phyloP scores from a whole-genome alignment of 225 moss, liverwort and hornwort genomes.

The Bryum argenteum region DNA sequence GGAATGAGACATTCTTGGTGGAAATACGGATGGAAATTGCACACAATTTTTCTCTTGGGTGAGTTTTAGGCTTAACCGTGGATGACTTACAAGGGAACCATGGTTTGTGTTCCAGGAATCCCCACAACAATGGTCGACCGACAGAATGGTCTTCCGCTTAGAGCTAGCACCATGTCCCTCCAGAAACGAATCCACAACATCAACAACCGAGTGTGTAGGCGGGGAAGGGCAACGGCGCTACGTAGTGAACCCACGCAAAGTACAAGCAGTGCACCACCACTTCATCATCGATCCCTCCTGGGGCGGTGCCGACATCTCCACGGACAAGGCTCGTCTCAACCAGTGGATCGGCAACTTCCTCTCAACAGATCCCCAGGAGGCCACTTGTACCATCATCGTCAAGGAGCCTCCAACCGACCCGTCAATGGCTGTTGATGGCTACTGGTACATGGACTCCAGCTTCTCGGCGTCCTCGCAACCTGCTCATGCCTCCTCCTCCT shows the following conservation, averaged over 20 bases:
- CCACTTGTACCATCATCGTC: constrained; percentile 20
- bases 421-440: constrained; percentile 37
- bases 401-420: constrained; percentile 13
- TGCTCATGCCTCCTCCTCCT: constrained; percentile 15
- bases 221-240: constrained; percentile 56
- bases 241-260: constrained; percentile 59
- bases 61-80: no score
- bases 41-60: no score
- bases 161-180: constrained; percentile 39
- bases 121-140: constrained; percentile 50
- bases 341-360: constrained; percentile 44
- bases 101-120: not conserved
- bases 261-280: constrained; percentile 47
- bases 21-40: no score
- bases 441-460: constrained; percentile 45
- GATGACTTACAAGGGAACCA: no score
- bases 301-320: constrained; percentile 49
- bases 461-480: constrained; percentile 20
- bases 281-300: constrained; percentile 44
- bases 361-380: constrained; percentile 2
- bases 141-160: constrained; percentile 60
- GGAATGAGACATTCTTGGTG: no score
- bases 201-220: constrained; percentile 32
- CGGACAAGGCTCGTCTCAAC: constrained; percentile 50
- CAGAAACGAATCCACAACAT: not conserved